A percentile compares a stretch with the other conserved stretches of the same genome.
Conservation (phyloP, 352 stramenopile species). For the Thalassiosira allenii region DNA sequence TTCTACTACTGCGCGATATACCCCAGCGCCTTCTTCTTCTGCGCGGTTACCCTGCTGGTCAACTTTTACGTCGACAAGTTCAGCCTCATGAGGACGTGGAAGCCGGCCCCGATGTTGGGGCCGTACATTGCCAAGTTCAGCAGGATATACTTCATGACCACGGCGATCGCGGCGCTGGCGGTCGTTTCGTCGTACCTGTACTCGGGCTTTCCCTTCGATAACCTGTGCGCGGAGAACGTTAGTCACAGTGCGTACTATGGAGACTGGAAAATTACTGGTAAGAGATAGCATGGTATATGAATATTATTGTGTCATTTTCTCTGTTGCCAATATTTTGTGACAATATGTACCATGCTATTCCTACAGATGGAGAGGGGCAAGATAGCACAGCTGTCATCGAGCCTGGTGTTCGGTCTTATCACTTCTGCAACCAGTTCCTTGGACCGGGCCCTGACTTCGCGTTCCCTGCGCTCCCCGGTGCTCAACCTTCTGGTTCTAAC, state of each 20-base stretch:
- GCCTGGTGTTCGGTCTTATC: conserved; percentile 46
- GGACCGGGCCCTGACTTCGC: conserved; percentile 35
- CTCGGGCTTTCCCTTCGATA: conserved; percentile 83
- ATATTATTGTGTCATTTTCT: too few relatives aligned
- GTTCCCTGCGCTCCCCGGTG: conserved; percentile 72
- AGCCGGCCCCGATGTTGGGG: conserved; percentile 70
- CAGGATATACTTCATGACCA: conserved; percentile 77
- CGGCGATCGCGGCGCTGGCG: conserved; percentile 68
- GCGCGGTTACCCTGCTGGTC: conserved; percentile 70
- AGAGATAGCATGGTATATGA: too few relatives aligned
- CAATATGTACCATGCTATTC: too few relatives aligned
- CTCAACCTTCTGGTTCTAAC: conserved; percentile 53
- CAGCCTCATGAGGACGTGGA: conserved; percentile 82
- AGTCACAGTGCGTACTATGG: conserved; percentile 57
- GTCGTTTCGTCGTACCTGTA: conserved; percentile 78
- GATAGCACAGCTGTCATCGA: conserved; percentile 30
- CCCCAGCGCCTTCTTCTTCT: conserved; percentile 78
- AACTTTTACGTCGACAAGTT: conserved; percentile 84
- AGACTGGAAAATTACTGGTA: conserved; percentile 57
- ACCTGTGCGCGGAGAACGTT: conserved; percentile 70
- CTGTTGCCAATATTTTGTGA: too few relatives aligned
- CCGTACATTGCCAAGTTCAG: conserved; percentile 74
- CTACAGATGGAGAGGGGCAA: conserved; percentile 30
- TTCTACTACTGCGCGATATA: conserved; percentile 85
- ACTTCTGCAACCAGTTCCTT: conserved; percentile 64